Conservation (phyloP, 2,329 filamentous ascomycete genomes). For the Penicillium sp. region DNA sequence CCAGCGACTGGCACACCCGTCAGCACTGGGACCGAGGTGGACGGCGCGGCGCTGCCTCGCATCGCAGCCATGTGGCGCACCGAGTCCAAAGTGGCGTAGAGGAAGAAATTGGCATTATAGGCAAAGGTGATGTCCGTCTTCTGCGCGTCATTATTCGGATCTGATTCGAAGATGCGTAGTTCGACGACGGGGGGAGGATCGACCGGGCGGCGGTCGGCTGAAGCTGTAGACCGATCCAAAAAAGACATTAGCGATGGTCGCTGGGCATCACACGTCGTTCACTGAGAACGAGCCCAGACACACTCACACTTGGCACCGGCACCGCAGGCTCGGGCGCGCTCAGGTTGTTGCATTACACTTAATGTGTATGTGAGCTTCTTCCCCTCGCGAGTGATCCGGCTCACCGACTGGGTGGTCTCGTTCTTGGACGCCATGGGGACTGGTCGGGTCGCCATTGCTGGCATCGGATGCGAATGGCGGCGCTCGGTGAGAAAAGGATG, state of each 20-base stretch:
- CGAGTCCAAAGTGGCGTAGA: constrained; percentile 85
- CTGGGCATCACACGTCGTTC: background rate
- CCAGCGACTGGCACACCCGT: constrained; percentile 93
- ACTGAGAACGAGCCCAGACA: too few relatives aligned
- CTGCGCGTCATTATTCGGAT: constrained; percentile 49
- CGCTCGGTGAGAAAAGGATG: too few relatives aligned
- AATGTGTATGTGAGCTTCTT: constrained; percentile 74
- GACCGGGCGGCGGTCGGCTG: constrained; percentile 82
- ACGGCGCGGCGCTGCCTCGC: constrained; percentile 63
- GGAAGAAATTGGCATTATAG: constrained; percentile 96
- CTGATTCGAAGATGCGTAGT: constrained; percentile 71
- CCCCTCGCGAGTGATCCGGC: constrained; percentile 64
- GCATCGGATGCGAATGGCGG: too few relatives aligned
- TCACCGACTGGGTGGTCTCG: constrained; percentile 49
- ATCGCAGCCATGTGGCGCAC: constrained; percentile 77
- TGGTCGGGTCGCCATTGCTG: constrained; percentile 38
- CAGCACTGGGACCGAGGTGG: constrained; percentile 62
- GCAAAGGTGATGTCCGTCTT: constrained; percentile 72
- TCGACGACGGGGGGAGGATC: constrained; percentile 94
- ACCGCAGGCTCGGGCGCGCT: constrained; percentile 89
- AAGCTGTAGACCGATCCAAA: constrained; percentile 47
- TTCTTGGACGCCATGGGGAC: constrained; percentile 41
- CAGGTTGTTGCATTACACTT: constrained; percentile 85
- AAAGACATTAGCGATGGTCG: background rate
- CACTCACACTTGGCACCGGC: constrained; percentile 85